phyloP scores from a whole-genome alignment of 495 filamentous ascomycete species.

The Arthonia radiata region DNA sequence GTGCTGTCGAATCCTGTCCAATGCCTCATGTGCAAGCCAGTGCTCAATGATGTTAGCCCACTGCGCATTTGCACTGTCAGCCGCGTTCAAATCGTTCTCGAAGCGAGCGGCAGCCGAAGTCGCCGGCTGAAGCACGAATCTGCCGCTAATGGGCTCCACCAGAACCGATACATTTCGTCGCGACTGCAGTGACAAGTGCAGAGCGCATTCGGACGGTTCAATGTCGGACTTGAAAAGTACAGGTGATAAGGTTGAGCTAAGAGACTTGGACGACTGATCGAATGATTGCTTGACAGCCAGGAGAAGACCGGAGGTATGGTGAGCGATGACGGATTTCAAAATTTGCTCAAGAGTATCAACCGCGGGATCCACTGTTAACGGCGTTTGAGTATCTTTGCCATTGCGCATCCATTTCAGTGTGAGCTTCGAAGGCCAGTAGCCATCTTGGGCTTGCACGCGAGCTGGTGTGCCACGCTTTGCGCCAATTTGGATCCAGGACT shows the following conservation, averaged over 20 bases:
- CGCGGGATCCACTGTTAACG: constrained; percentile 24
- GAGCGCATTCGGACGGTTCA: constrained; percentile 36
- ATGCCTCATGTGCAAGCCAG: too few species aligned
- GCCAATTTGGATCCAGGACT: constrained; percentile 82
- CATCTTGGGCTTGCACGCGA: constrained; percentile 14
- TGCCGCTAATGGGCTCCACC: constrained; percentile 35
- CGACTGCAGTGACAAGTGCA: constrained; percentile 42
- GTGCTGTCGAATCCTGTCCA: too few species aligned
- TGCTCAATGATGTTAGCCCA: too few species aligned
- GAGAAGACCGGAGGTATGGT: constrained; percentile 45
- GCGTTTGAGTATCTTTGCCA: constrained; percentile 24
- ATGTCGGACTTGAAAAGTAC: constrained; percentile 25
- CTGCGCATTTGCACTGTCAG: too few species aligned
- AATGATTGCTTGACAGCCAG: constrained; percentile 32
- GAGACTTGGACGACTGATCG: constrained; percentile 25
- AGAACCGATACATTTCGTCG: constrained; percentile 30
- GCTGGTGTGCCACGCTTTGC: constrained; percentile 33
- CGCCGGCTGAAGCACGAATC: constrained; percentile 4
- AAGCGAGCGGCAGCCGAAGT: constrained; percentile 18
- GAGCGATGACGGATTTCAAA: constrained; percentile 45
- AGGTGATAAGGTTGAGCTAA: constrained; percentile 23
- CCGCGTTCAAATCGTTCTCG: too few species aligned
- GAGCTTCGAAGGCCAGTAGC: constrained; percentile 21
- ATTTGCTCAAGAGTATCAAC: constrained; percentile 47
- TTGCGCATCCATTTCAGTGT: constrained; percentile 67